Evolutionary conservation across 2,329 filamentous ascomycete species (phyloP), one percentile per base, ranked within the genome.

Genomic region (Monosporascus sp.): DNA sequence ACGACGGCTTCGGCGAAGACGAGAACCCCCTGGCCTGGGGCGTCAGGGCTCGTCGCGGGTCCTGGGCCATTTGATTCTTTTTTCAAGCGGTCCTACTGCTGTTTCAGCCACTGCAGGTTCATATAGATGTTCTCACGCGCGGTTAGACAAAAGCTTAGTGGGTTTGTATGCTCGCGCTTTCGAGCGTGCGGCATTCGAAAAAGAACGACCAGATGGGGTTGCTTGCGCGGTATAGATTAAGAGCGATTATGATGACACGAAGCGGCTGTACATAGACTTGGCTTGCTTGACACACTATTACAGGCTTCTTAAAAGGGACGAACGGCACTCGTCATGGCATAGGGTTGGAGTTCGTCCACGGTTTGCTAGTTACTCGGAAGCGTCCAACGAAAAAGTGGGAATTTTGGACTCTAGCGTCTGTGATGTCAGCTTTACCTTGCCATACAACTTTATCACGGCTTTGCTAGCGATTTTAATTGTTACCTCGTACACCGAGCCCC

Each of bases 11-110:
- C 70, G 78, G 64, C 5, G 71, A 82, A 60, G 74, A 76, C 52
- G 76, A 82, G 57, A 77, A 78, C 51, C 75, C 81, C 3, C 70
- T 82, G 57, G 80, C 81, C 5, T 90, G 87, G 87, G 88, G 87
- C 14, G 81, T 88, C 47, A 74, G 78, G 51, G 84, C 83, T 55
- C 72, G 85, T 54, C 73, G 82, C 65, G 87, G 88, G 52, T 90
- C 86, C 62, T 91, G 88, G 87, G 87, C 86, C 42, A 80, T 88
- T 53, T 88, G n/a, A 46, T 15, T 14, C 2, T 3, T 20, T 44
- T n/a, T 20, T 44, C 14, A 15, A 20, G 41, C 6, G 6, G 38
- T 18, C 6, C 18, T 41, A 0, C 18, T 2, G 18, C 17, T 41
- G 6, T 2, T 18, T 41, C 31, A 5, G 31, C 31, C 31, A 5